These are phyloP conservation scores for Salpingoeca rosetta DNA, from an alignment of 78 protist genomes.

Conservation along the genomic window DNA sequence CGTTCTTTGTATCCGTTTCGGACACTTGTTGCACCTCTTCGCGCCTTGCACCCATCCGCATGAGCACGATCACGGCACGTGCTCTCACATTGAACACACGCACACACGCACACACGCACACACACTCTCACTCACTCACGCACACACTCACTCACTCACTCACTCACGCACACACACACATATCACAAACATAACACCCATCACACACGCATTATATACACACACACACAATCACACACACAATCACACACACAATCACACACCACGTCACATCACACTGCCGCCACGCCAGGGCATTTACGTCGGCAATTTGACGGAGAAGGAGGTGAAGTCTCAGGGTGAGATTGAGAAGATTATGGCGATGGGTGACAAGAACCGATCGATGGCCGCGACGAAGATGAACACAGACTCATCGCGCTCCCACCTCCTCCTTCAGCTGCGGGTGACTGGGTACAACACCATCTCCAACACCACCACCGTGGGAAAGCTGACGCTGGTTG, in stretches of 20 bases:
- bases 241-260: not conserved
- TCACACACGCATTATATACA: too few relatives aligned
- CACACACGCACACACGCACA: too few relatives aligned
- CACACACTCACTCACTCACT: too few relatives aligned
- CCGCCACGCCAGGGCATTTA: not conserved
- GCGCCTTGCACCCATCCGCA: too few relatives aligned
- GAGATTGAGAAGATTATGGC: not conserved
- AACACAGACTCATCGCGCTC: conserved; percentile 55
- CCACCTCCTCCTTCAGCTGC: conserved; percentile 50
- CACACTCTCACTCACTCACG: too few relatives aligned
- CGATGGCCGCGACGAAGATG: conserved; percentile 31
- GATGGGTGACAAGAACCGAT: conserved; percentile 12
- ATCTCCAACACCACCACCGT: not conserved
- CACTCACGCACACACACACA: too few relatives aligned
- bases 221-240: not conserved
- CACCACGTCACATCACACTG: not conserved
- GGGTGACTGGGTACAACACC: conserved; percentile 12
- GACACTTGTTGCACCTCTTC: too few relatives aligned
- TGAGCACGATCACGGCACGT: too few relatives aligned
- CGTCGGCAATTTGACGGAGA: not conserved
- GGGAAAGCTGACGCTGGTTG: conserved; percentile 38
- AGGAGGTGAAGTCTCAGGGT: not conserved
- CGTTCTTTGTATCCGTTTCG: too few relatives aligned
- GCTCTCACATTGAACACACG: too few relatives aligned
- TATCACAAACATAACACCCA: too few relatives aligned